Conservation (phyloP, 2,329 filamentous ascomycete genomes). For the Thielaviopsis ethacetica region DNA sequence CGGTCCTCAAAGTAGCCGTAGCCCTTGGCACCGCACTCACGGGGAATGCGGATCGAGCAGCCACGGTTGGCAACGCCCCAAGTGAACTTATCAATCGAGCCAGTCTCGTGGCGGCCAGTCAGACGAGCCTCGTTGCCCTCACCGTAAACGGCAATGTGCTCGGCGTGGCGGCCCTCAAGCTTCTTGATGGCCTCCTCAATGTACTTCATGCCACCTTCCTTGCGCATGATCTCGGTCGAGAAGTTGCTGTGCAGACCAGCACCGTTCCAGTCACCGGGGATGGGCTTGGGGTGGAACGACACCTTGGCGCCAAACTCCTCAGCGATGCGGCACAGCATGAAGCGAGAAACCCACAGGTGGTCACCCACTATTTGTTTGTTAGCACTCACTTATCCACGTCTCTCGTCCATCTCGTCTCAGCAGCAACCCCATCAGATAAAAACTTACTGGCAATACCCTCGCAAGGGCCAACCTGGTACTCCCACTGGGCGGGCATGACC, state of each 20-base stretch:
- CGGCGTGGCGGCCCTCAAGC: slow-evolving; percentile 57
- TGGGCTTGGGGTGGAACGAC: slow-evolving; percentile 89
- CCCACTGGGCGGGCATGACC: slow-evolving; percentile 97
- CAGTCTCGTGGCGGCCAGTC: slow-evolving; percentile 88
- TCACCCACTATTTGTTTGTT: slow-evolving; percentile 54
- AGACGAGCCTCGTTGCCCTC: slow-evolving; percentile 92
- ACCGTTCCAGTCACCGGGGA: slow-evolving; percentile 86
- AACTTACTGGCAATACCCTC: slow-evolving; percentile 62
- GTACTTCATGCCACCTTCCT: slow-evolving; percentile 83
- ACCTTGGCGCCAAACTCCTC: slow-evolving; percentile 96
- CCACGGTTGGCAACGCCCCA: slow-evolving; percentile 95
- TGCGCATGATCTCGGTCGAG: slow-evolving; percentile 75
- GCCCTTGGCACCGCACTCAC: slow-evolving; percentile 68
- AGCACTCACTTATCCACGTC: slow-evolving; percentile 11
- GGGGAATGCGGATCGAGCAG: slow-evolving; percentile 81
- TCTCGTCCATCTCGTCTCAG: not conserved
- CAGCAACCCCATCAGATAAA: not conserved
- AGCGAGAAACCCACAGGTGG: slow-evolving; percentile 78
- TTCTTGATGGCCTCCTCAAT: slow-evolving; percentile 81
- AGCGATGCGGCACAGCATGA: slow-evolving; percentile 73
- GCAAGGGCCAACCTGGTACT: slow-evolving; percentile 80
- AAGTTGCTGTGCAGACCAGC: slow-evolving; percentile 90
- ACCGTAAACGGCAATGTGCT: slow-evolving; percentile 88
- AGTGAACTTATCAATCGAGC: slow-evolving; percentile 80
- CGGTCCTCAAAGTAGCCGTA: slow-evolving; percentile 90